These are phyloP conservation scores for Cytospora mali DNA, from an alignment of 2,329 filamentous ascomycete species.

Conservation along the genomic window DNA sequence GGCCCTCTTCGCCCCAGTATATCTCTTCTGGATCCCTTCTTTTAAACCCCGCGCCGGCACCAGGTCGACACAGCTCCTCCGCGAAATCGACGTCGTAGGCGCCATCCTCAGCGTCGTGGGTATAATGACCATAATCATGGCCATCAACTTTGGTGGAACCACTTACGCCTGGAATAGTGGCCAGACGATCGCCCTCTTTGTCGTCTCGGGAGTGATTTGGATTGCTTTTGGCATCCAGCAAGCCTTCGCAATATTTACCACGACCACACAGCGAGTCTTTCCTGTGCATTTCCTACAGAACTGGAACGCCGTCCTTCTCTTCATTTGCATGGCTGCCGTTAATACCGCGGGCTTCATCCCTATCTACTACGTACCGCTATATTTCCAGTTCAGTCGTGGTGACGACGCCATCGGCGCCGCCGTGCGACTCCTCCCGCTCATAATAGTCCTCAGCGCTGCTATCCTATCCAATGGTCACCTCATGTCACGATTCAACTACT, in stretches of 20 bases:
- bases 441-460: conserved; percentile 2
- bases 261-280: neutral
- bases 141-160: conserved; percentile 22
- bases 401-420: conserved; percentile 1
- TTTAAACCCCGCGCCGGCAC: neutral
- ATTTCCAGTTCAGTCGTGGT: conserved; percentile 5
- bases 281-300: neutral
- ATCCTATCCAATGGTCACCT: conserved; percentile 12
- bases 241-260: neutral
- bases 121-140: conserved; percentile 21
- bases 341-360: conserved; percentile 8
- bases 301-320: neutral
- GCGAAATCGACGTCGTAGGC: conserved; percentile 19
- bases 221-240: conserved; percentile 11
- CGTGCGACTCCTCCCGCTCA: conserved; percentile 4
- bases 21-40: neutral
- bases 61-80: conserved; percentile 1
- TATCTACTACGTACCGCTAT: neutral
- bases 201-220: conserved; percentile 22
- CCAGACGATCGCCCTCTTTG: conserved; percentile 28
- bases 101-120: conserved; percentile 18
- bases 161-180: conserved; percentile 24
- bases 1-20: conserved; percentile 14
- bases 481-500: conserved; percentile 14
- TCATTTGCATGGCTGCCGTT: neutral